A percentile compares a stretch with the other conserved stretches of the same genome.
Evolutionary conservation across 257 asterid species (phyloP).

Genomic region (Primulina huaijiensis): DNA sequence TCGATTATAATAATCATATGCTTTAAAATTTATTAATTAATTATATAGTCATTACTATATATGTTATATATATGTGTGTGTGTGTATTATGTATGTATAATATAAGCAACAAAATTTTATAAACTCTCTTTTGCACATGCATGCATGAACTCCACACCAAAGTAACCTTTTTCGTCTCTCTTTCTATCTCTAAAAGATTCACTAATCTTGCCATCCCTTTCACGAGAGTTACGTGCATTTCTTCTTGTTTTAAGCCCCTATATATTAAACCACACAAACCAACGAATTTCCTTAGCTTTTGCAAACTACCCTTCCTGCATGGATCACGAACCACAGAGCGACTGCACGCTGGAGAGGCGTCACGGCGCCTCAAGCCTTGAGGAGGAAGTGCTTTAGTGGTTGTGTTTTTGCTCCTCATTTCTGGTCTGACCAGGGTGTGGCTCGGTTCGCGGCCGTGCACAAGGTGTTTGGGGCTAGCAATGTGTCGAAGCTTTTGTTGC

Average conservation of each 20-base stretch:
- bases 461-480: constrained; percentile 92
- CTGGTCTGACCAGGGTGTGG: constrained; percentile 78
- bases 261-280: constrained; percentile 18
- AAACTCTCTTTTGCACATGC: constrained; percentile 84
- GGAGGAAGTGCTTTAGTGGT: constrained; percentile 78
- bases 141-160: constrained; percentile 49
- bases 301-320: constrained; percentile 30
- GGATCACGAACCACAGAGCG: constrained; percentile 39
- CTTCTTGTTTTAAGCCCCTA: constrained; percentile 24
- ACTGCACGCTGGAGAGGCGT: constrained; percentile 31
- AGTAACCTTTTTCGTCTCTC: constrained; percentile 19
- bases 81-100: neutral
- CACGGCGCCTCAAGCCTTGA: constrained; percentile 35
- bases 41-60: neutral
- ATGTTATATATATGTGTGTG: too few species aligned
- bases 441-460: constrained; percentile 89
- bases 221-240: constrained; percentile 78
- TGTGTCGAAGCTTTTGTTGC: constrained; percentile 70
- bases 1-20: too few species aligned
- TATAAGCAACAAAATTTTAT: constrained; percentile 18
- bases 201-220: constrained; percentile 51
- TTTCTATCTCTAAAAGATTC: constrained; percentile 30
- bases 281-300: neutral
- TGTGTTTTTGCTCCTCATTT: constrained; percentile 87
- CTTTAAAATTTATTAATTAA: too few species aligned